Base-by-base conservation (phyloP, 768 basidiomycete species). In the Trametes cinnabarina region DNA sequence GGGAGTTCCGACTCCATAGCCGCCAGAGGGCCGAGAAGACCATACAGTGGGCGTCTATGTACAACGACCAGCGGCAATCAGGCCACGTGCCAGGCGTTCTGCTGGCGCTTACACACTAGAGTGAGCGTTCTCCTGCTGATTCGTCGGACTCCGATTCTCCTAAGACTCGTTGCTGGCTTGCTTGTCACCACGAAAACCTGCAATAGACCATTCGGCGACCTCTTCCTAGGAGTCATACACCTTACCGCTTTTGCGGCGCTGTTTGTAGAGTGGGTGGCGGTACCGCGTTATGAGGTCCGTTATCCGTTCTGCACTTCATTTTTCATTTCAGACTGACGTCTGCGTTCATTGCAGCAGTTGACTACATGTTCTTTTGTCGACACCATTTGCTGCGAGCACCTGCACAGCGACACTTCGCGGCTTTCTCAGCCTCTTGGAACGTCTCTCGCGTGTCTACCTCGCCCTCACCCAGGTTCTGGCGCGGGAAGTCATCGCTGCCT, bases 351-450 rank as follows among this genome's bases (percentile, higher is more conserved):
- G 44, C n/a, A 47, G 32, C 61, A 83, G 86, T 75, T 88, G 79
- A 88, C 84, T 82, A 52, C 85, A 88, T 88, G 86, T 86, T 79
- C 75, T 78, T 83, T 82, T 85, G 86, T 79, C 85, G 83, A 74
- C 79, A 74, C 74, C 72, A 79, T 73, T 71, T 80, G 67, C 73
- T 75, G 64, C 76, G 76, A 80, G 74, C 75, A 72, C 74, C 55
- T 53, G 55, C 55, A 56, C 60, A 61, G 76, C 72, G 68, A 37
- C 56, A 51, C 22, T 58, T 57, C 25, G 41, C 46, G 12, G 37
- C 32, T 37, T 47, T 69, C 52, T 39, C 54, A 51, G 62, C 63
- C 42, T 51, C 62, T 28, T 65, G 61, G 63, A 46, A 51, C 44
- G 42, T 43, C 32, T 17, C 46, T 15, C 51, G 42, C n/a, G 15